Base-by-base conservation (phyloP, 139 green algal species). In the Microglena sp. region DNA sequence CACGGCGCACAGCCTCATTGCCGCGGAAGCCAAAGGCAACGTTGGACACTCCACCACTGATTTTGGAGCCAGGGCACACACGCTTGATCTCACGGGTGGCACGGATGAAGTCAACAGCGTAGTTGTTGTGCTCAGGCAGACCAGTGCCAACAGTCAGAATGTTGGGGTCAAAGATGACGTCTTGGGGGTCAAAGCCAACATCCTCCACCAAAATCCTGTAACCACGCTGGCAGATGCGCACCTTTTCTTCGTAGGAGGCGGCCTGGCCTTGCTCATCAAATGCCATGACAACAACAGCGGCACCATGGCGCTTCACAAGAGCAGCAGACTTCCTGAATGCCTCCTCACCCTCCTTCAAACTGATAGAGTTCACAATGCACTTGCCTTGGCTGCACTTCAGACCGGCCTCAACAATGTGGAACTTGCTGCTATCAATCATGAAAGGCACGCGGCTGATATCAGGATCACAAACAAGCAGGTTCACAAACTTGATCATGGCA, bases 151-250 rank as follows among this genome's bases (percentile, higher is more conserved):
- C 79, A 8, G 93, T 98, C 29, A 99, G 84, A 70, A 99, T 97
- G 83, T 99, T 99, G 79, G 93, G 93, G 73, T 99, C 93, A 59
- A 99, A 99, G 65, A 99, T 91, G 78, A 99, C 94, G 82, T 99
- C 93, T 76, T 96, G 53, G 5, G 91, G 87, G 68, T 94, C 82
- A 69, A 98, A 97, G 60, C 90, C 92, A 55, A 98, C 87, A 62
- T 96, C 81, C 76, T 98, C 92, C 50, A 98, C 90, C 67, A 99
- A 73, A 27, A 97, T 95, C 60, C 85, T 80, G 79, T 93, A 99
- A 5, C 92, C 93, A 21, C 93, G 82, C 67, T 84, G 70, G 82
- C 93, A 99, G 59, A 99, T 99, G 75, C 85, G 75, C 33, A 95
- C 77, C 79, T 93, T 95, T 56, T 95, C 86, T 2, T 71, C 72